Evolutionary conservation across 352 stramenopile genomes (phyloP).

Genomic region (Thraustotheca clavata): DNA sequence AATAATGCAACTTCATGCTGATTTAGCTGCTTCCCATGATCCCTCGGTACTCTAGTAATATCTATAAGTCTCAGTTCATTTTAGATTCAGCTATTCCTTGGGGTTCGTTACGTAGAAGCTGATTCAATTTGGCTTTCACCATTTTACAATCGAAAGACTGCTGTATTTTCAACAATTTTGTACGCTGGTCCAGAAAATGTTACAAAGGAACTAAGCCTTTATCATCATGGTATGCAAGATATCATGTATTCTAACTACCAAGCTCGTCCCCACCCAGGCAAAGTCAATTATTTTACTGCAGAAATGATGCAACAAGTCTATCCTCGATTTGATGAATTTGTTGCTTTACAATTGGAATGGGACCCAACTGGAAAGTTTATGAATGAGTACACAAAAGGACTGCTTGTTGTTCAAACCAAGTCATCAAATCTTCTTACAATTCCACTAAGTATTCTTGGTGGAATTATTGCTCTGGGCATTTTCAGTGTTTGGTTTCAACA

Average conservation of each 20-base stretch:
- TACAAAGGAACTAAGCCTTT: background rate
- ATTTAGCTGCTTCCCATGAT: background rate
- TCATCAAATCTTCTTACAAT: background rate
- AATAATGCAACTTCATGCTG: slow-evolving; percentile 6
- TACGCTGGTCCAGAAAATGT: background rate
- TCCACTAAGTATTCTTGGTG: background rate
- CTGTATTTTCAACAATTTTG: slow-evolving; percentile 16
- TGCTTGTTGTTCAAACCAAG: background rate
- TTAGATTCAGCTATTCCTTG: slow-evolving; percentile 9
- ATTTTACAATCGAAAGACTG: slow-evolving; percentile 6
- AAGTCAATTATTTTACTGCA: slow-evolving; percentile 18
- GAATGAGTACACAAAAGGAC: slow-evolving; percentile 5
- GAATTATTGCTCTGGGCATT: background rate
- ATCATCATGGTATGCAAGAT: slow-evolving; percentile 7
- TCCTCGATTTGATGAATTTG: slow-evolving; percentile 10
- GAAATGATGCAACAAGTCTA: slow-evolving; percentile 4
- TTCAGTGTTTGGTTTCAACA: background rate
- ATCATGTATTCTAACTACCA: background rate
- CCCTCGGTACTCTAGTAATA: background rate
- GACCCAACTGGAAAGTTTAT: slow-evolving; percentile 19
- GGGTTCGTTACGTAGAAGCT: slow-evolving; percentile 7
- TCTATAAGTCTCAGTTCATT: background rate
- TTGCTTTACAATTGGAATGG: background rate
- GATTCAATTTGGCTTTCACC: slow-evolving; percentile 17
- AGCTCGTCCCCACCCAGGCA: slow-evolving; percentile 11